phyloP scores from a whole-genome alignment of 176 grass and related monocot species.

The Aegilops speltoides region DNA sequence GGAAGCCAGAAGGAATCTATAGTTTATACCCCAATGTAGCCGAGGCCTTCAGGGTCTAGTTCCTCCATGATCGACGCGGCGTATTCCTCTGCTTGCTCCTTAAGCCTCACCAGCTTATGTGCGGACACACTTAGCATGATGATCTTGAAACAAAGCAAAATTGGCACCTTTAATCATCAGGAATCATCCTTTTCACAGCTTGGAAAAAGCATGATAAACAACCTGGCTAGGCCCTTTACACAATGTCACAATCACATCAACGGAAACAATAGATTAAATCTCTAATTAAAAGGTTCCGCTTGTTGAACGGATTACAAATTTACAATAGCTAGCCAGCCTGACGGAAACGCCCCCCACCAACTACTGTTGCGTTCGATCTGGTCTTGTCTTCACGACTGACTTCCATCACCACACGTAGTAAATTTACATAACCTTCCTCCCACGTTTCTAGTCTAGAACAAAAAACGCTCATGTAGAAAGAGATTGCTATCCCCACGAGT shows the following conservation, averaged over 20 bases:
- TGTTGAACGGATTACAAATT: constrained; percentile 38
- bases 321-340: constrained; percentile 23
- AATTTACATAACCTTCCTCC: constrained; percentile 22
- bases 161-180: constrained; percentile 7
- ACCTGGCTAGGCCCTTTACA: constrained; percentile 32
- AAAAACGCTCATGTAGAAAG: neutral
- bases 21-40: constrained; percentile 82
- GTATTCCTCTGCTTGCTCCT: constrained; percentile 95
- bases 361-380: constrained; percentile 13
- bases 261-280: constrained; percentile 22
- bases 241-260: constrained; percentile 11
- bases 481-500: constrained; percentile 46
- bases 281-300: constrained; percentile 9
- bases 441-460: constrained; percentile 46
- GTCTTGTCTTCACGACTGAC: neutral
- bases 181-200: constrained; percentile 33
- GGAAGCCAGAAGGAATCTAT: constrained; percentile 1
- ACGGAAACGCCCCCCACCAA: constrained; percentile 63
- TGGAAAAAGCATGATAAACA: constrained; percentile 15
- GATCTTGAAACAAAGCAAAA: constrained; percentile 50
- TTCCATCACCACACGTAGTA: constrained; percentile 10
- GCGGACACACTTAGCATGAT: constrained; percentile 91
- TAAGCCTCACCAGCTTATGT: constrained; percentile 78
- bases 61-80: constrained; percentile 98
- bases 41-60: constrained; percentile 84